Conservation (phyloP, 2,329 filamentous ascomycete genomes). For the Paraconiothyrium brasiliense region DNA sequence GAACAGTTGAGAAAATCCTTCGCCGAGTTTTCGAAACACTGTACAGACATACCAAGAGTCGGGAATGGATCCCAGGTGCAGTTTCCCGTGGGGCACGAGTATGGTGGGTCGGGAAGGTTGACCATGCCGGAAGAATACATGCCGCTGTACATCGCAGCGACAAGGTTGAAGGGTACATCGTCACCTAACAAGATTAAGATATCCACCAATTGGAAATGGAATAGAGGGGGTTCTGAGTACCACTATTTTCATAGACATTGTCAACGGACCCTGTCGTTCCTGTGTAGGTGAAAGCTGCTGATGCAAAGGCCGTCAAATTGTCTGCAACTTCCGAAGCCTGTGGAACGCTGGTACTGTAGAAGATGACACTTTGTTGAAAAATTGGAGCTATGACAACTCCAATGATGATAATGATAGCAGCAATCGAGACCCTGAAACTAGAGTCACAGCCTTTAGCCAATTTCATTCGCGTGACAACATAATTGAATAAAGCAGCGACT, state of each 20-base stretch:
- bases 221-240: not conserved
- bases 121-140: not conserved
- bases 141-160: not conserved
- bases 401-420: too few species aligned
- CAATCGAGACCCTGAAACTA: too few species aligned
- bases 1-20: not conserved
- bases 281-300: not conserved
- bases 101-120: not conserved
- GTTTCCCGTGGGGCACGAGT: not conserved
- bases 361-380: too few species aligned
- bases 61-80: not conserved
- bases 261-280: not conserved
- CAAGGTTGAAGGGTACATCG: not conserved
- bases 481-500: too few species aligned
- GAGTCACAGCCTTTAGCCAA: too few species aligned
- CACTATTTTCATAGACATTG: not conserved
- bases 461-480: too few species aligned
- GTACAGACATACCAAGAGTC: not conserved
- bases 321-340: not conserved
- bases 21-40: not conserved
- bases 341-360: too few species aligned
- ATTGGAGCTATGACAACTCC: too few species aligned
- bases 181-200: not conserved
- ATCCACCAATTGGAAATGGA: not conserved
- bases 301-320: not conserved